phyloP scores from a whole-genome alignment of 2,329 filamentous ascomycete genomes.

The Fusarium veterinarium region DNA sequence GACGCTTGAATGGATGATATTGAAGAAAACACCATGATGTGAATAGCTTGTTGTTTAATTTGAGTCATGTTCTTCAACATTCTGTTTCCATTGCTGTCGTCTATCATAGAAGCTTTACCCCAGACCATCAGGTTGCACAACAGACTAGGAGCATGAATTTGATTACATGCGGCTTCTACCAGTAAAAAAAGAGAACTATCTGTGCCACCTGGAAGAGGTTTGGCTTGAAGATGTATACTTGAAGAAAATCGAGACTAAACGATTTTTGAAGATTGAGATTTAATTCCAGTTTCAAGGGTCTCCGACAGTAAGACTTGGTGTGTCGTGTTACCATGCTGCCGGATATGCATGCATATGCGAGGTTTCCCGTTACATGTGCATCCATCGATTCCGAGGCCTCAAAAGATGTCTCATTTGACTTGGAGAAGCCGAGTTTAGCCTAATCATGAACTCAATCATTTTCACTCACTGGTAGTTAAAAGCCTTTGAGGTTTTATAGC shows the following conservation, averaged over 20 bases:
- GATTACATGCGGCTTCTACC: not conserved
- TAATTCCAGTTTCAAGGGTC: not conserved
- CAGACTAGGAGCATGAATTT: not conserved
- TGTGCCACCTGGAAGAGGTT: not conserved
- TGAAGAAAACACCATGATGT: not conserved
- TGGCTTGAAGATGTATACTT: not conserved
- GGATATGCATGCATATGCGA: conserved; percentile 19
- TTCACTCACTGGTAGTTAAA: not conserved
- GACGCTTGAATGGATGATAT: not conserved
- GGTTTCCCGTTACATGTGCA: not conserved
- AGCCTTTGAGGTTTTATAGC: not conserved
- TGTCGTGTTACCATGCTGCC: conserved; percentile 13
- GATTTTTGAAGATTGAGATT: not conserved
- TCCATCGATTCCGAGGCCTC: not conserved
- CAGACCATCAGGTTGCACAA: not conserved
- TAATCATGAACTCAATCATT: not conserved
- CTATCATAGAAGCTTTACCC: not conserved
- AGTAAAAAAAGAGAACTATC: not conserved
- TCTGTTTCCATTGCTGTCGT: not conserved
- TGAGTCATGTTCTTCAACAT: not conserved
- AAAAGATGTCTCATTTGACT: not conserved
- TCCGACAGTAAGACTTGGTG: not conserved
- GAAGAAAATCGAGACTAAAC: not conserved
- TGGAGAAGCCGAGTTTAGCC: not conserved
- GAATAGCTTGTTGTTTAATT: not conserved